These are phyloP conservation scores for Pseudohalonectria lignicola DNA, from an alignment of 2,329 filamentous ascomycete genomes.

Conservation along the genomic window DNA sequence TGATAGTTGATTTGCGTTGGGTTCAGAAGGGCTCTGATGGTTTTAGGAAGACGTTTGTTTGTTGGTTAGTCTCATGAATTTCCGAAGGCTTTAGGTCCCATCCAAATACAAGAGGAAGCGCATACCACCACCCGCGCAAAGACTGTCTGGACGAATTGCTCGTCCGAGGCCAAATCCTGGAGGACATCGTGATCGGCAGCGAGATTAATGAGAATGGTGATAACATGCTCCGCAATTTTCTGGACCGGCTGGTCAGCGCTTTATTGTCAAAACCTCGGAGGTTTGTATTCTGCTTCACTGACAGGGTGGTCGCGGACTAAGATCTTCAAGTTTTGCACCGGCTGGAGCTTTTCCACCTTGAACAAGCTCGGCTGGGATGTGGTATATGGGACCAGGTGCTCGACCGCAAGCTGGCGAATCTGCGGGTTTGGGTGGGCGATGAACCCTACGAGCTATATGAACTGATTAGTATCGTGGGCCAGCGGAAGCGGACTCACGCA, in stretches of 20 bases:
- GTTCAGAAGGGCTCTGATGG: conserved; percentile 50
- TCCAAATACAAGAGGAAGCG: no score
- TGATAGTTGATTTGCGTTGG: conserved; percentile 71
- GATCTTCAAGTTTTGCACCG: conserved; percentile 79
- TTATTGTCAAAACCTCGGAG: no score
- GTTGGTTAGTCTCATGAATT: no score
- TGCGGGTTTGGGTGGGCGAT: conserved; percentile 86
- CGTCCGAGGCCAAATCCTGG: conserved; percentile 61
- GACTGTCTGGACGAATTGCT: conserved; percentile 67
- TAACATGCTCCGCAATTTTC: conserved; percentile 85
- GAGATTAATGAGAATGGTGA: conserved; percentile 83
- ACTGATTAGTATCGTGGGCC: conserved; percentile 2
- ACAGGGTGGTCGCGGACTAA: conserved; percentile 76
- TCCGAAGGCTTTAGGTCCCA: conserved; percentile 17
- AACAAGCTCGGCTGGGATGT: conserved; percentile 66
- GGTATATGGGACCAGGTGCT: conserved; percentile 79
- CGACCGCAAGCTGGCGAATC: conserved; percentile 74
- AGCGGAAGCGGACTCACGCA: no score
- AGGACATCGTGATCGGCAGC: conserved; percentile 69
- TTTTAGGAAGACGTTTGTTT: background rate
- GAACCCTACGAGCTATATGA: conserved; percentile 72
- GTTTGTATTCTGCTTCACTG: no score
- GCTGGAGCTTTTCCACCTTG: conserved; percentile 67
- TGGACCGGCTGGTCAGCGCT: no score
- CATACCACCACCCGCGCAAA: conserved; percentile 64